These are phyloP conservation scores for Trypanosoma grayi DNA, from an alignment of 208 protist species.

Conservation along the genomic window DNA sequence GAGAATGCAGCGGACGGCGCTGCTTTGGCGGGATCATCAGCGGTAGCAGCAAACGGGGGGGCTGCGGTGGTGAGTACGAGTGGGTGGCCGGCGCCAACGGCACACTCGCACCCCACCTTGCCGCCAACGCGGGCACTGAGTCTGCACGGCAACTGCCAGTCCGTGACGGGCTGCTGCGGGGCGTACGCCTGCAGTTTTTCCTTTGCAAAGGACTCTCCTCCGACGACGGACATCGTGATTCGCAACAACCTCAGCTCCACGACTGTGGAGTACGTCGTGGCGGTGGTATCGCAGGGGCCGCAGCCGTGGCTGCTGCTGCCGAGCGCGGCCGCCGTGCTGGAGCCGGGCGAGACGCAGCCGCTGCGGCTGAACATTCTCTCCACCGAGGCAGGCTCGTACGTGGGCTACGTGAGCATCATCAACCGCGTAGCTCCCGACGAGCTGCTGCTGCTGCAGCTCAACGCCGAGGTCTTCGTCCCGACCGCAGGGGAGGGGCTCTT, in stretches of 20 bases:
- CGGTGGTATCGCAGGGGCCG: slow-evolving; percentile 75
- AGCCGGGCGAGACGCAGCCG: slow-evolving; percentile 60
- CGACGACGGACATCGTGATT: slow-evolving; percentile 63
- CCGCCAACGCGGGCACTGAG: slow-evolving; percentile 32
- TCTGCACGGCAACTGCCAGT: slow-evolving; percentile 58
- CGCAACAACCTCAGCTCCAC: slow-evolving; percentile 51
- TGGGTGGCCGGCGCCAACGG: neutral
- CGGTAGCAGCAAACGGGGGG: neutral
- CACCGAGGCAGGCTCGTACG: slow-evolving; percentile 77
- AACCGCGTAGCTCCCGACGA: slow-evolving; percentile 58
- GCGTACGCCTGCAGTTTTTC: slow-evolving; percentile 67
- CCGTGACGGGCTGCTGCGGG: slow-evolving; percentile 38
- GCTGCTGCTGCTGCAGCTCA: slow-evolving; percentile 72
- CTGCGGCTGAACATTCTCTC: slow-evolving; percentile 72
- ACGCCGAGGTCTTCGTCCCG: slow-evolving; percentile 71
- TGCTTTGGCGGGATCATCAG: neutral
- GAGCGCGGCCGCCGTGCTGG: slow-evolving; percentile 36
- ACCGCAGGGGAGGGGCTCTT: slow-evolving; percentile 72
- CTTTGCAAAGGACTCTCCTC: slow-evolving; percentile 62
- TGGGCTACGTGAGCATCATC: slow-evolving; percentile 68
- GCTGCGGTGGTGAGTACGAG: neutral
- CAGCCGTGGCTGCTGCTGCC: slow-evolving; percentile 76
- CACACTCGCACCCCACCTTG: neutral
- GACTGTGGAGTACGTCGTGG: slow-evolving; percentile 62
- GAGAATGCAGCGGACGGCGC: neutral